These are phyloP conservation scores for Spizellomyces sp. DNA, from an alignment of 192 early-diverging fungal species.

Conservation along the genomic window DNA sequence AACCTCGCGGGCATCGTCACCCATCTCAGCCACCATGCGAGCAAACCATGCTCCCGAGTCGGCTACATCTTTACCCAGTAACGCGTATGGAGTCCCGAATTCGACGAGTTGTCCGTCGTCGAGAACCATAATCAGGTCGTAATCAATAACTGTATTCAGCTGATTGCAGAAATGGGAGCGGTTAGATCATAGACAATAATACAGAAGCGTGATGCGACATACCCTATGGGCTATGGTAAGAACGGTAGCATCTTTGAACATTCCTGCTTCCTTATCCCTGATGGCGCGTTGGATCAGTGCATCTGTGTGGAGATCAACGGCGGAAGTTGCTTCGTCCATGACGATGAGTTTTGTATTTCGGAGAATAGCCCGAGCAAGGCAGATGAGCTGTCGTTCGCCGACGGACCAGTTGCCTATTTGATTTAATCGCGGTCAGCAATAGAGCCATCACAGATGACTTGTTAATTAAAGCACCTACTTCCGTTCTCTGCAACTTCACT, in stretches of 20 bases:
- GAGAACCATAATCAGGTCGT: constrained; percentile 46
- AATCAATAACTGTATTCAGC: constrained; percentile 44
- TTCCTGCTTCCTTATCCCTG: constrained; percentile 20
- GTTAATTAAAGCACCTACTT: constrained; percentile 72
- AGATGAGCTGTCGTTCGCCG: constrained; percentile 83
- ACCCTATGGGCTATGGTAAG: constrained; percentile 51
- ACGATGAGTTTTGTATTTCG: constrained; percentile 47
- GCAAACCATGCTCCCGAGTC: constrained; percentile 45
- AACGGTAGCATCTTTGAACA: constrained; percentile 50
- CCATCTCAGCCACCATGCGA: constrained; percentile 49
- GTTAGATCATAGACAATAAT: too few species aligned
- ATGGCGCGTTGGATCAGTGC: constrained; percentile 47
- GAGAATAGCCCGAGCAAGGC: constrained; percentile 74
- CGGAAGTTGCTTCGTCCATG: constrained; percentile 52
- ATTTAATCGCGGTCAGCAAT: constrained; percentile 57
- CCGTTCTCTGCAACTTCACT: constrained; percentile 78
- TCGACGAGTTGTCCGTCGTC: constrained; percentile 51
- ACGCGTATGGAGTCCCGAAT: constrained; percentile 48
- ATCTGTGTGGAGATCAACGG: constrained; percentile 48
- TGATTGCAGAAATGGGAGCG: not conserved
- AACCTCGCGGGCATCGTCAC: constrained; percentile 36
- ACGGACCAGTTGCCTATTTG: constrained; percentile 55
- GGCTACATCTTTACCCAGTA: constrained; percentile 40
- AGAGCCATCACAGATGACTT: constrained; percentile 75
- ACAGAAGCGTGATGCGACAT: constrained; percentile 29